Evolutionary conservation across 1,139 yeast genomes (phyloP), one percentile per base, ranked within the genome.

Genomic region (Blastobotrys capitulatus): DNA sequence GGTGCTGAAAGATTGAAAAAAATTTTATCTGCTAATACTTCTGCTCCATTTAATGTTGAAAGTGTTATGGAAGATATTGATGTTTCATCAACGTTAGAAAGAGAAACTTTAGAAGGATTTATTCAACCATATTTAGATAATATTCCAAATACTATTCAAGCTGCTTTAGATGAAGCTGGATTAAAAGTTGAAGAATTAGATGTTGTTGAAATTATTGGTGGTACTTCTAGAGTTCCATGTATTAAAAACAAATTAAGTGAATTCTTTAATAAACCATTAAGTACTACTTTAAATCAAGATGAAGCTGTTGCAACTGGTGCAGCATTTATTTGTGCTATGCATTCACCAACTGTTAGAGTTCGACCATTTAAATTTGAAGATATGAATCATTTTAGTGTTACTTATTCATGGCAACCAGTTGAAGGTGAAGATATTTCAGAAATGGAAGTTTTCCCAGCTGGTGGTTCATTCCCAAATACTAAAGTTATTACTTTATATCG

Each of bases 261-360:
- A 67, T 77, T 86, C 57, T 88, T 92, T 68, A 89, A 87, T 67
- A 88, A 88, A 78, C 84, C 77, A 62, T 79, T 92, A 67, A 87
- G 97, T 42, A 86, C 87, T 77, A 94, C 97, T 62, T 82, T 94
- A 74, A 92, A 94, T 80, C 97, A 90, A 77, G 99, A 92, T 69
- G 99, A 92, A 79, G 97, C 98, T 57, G 85, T 90, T 70, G 97
- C 98, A 55, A 86, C 94, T 73, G 99, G 99, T 77, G 95, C 96
- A 62, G 97, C 99, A 50, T 94, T 92, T 74, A 87, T 94, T 66
- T 92, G 98, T 73, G 99, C 98, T 62, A 87, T 90, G 74, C 97
- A 90, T 79, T 92, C 98, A 29, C 98, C 98, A 73, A 90, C 97
- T 59, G 83, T 92, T 65, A 86, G 98, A 76, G 98, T 94, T 51